Evolutionary conservation across 2,329 filamentous ascomycete species (phyloP), one percentile per base, ranked within the genome.

Genomic region (Beauveria caledonica): DNA sequence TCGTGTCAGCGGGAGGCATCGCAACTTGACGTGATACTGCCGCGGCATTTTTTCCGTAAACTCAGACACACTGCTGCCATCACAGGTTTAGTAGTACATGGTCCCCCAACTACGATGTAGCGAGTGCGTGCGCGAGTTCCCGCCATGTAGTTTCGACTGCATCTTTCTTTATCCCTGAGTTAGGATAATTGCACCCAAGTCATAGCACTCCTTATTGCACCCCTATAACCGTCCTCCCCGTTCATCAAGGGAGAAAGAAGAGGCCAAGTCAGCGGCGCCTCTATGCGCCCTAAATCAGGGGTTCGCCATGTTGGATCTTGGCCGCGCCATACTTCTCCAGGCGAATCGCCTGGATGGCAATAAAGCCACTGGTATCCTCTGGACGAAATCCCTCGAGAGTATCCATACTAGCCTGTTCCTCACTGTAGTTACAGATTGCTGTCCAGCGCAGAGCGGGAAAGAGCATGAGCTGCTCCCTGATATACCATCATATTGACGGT

Each of bases 301-400:
- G 79, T 73, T 76, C 63, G 59, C 70, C 70, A 40, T 72, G 65
- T 65, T 66, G 66, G 52, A 70, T 70, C 69, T 73, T 74, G 51
- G 63, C 58, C 29, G 27, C 62, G 27, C 70, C 69, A 33, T 73
- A 72, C 67, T 75, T 86, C 74, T 85, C 77, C 54, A 88, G 75
- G 49, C 83, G 78, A 65, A 88, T 88, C 64, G 83, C 83, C 69
- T 93, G 80, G 67, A 91, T 86, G 58, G 80, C 80, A 69, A 93
- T 85, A 70, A 87, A 86, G 27, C 80, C 80, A 13, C 69, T 81
- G 65, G 85, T 84, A 70, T 91, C 88, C 86, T 89, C 89, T 63
- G 80, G 80, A 77, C 88, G 86, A 67, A 78, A 78, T 74, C 81
- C 83, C 67, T 63, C 82, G 71, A 86, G 78, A 69, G 76, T 77